A percentile compares a stretch with the other conserved stretches of the same genome.
These are phyloP conservation scores for Fusarium citri DNA, from an alignment of 2,329 filamentous ascomycete genomes.

Conservation along the genomic window DNA sequence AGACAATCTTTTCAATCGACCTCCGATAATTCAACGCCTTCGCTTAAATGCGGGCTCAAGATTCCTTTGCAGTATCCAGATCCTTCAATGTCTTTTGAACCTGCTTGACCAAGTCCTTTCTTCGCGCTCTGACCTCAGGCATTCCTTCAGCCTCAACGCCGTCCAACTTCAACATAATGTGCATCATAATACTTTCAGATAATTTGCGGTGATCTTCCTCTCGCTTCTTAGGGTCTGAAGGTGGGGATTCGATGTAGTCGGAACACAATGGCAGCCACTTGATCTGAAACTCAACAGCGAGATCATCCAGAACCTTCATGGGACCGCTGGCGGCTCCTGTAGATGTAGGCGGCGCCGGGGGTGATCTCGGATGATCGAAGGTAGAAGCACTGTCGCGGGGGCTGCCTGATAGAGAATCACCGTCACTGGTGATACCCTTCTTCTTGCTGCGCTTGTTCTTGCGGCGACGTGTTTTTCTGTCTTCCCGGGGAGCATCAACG, in stretches of 20 bases:
- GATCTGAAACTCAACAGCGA: slow-evolving; percentile 71
- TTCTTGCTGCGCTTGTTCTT: slow-evolving; percentile 58
- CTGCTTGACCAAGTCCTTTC: slow-evolving; percentile 79
- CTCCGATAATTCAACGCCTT: slow-evolving; percentile 18
- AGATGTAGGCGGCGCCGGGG: slow-evolving; percentile 34
- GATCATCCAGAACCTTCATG: slow-evolving; percentile 72
- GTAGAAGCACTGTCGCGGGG: slow-evolving; percentile 59
- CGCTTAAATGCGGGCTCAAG: slow-evolving; percentile 17
- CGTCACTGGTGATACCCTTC: slow-evolving; percentile 48
- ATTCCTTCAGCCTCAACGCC: slow-evolving; percentile 80
- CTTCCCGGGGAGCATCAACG: slow-evolving; percentile 54
- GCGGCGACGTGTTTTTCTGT: slow-evolving; percentile 53
- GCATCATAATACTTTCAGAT: slow-evolving; percentile 80
- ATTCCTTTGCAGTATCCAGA: slow-evolving; percentile 64
- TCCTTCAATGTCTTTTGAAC: slow-evolving; percentile 74
- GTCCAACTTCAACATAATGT: slow-evolving; percentile 81
- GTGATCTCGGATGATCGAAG: slow-evolving; percentile 48
- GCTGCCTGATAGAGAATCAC: slow-evolving; percentile 55
- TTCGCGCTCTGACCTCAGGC: slow-evolving; percentile 68
- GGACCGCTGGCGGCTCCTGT: slow-evolving; percentile 51
- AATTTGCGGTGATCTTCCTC: slow-evolving; percentile 80
- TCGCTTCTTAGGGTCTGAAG: slow-evolving; percentile 73
- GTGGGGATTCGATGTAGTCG: slow-evolving; percentile 71
- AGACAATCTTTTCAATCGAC: slow-evolving; percentile 31
- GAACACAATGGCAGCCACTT: slow-evolving; percentile 74